Evolutionary conservation across 164 flowering plant species (phyloP).

Genomic region (Brasenia schreberi): DNA sequence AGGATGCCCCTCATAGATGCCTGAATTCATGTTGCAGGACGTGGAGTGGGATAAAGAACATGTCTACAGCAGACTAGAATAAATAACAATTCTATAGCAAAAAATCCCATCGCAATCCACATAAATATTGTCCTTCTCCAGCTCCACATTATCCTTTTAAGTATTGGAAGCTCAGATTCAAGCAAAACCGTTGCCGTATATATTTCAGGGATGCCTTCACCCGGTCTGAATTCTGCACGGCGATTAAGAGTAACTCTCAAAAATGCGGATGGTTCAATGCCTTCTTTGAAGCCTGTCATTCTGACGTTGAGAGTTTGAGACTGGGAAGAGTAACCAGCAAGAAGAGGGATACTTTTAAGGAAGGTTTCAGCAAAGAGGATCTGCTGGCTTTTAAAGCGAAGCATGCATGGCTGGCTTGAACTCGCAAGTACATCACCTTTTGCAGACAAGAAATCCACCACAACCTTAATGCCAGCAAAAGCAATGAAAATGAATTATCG

Average conservation of each 20-base stretch:
- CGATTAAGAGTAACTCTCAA: constrained; percentile 56
- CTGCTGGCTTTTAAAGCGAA: constrained; percentile 56
- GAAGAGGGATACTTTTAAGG: constrained; percentile 46
- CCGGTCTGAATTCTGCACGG: constrained; percentile 60
- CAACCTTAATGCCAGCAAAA: constrained; percentile 34
- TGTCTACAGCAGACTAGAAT: constrained; percentile 54
- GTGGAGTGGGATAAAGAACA: constrained; percentile 44
- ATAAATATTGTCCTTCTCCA: constrained; percentile 65
- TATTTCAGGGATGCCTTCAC: constrained; percentile 75
- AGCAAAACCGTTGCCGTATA: constrained; percentile 47
- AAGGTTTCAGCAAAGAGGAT: constrained; percentile 46
- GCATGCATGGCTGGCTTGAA: constrained; percentile 57
- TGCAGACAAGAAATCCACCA: constrained; percentile 54
- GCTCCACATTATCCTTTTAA: constrained; percentile 58
- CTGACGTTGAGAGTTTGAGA: constrained; percentile 44
- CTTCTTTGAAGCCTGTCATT: constrained; percentile 42
- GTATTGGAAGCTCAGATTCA: constrained; percentile 61
- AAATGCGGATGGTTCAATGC: constrained; percentile 46
- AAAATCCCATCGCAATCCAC: constrained; percentile 39
- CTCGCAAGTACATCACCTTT: constrained; percentile 40
- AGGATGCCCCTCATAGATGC: background rate
- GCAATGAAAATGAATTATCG: background rate
- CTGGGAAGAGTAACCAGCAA: constrained; percentile 65
- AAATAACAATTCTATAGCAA: constrained; percentile 38
- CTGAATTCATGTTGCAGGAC: constrained; percentile 1